A percentile compares a stretch with the other conserved stretches of the same genome.
Conservation (phyloP, 108 stramenopile species). For the Fragilaria crotonensis region DNA sequence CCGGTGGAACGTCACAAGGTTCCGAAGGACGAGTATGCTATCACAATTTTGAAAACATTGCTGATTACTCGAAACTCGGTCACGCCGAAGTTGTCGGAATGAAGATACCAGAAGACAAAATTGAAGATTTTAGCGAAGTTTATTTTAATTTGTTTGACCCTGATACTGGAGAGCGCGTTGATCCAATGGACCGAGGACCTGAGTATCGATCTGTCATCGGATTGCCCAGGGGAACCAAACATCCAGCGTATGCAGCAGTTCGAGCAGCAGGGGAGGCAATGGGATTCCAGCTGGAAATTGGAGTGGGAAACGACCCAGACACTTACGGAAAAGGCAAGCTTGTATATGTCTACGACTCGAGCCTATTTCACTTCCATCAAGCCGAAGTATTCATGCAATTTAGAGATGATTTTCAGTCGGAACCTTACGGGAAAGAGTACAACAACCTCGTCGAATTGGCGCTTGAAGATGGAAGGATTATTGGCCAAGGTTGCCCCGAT, state of each 20-base stretch:
- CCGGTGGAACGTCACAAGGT: conserved; percentile 35
- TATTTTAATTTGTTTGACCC: conserved; percentile 48
- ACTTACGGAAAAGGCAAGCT: conserved; percentile 30
- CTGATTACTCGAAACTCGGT: conserved; percentile 65
- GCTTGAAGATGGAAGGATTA: conserved; percentile 66
- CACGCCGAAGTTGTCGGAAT: conserved; percentile 68
- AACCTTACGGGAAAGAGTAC: conserved; percentile 71
- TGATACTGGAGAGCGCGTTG: conserved; percentile 30
- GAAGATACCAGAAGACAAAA: conserved; percentile 26
- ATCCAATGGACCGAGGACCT: conserved; percentile 51
- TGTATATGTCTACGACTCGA: conserved; percentile 42
- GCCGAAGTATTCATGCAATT: conserved; percentile 40
- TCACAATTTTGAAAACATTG: conserved; percentile 54
- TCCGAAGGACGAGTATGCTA: conserved; percentile 47
- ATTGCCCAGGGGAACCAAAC: conserved; percentile 40
- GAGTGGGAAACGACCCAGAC: conserved; percentile 49
- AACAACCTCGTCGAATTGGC: conserved; percentile 55
- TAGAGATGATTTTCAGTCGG: conserved; percentile 22
- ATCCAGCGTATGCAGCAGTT: conserved; percentile 20
- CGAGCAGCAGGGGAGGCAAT: conserved; percentile 29
- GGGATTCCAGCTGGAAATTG: conserved; percentile 29
- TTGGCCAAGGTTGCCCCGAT: conserved; percentile 76
- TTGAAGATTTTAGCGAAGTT: conserved; percentile 49
- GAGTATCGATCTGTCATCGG: conserved; percentile 58
- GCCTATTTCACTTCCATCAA: conserved; percentile 44